A percentile compares a stretch with the other conserved stretches of the same genome.
Conservation (phyloP, 2,329 filamentous ascomycete genomes). For the Pseudogymnoascus sp. region DNA sequence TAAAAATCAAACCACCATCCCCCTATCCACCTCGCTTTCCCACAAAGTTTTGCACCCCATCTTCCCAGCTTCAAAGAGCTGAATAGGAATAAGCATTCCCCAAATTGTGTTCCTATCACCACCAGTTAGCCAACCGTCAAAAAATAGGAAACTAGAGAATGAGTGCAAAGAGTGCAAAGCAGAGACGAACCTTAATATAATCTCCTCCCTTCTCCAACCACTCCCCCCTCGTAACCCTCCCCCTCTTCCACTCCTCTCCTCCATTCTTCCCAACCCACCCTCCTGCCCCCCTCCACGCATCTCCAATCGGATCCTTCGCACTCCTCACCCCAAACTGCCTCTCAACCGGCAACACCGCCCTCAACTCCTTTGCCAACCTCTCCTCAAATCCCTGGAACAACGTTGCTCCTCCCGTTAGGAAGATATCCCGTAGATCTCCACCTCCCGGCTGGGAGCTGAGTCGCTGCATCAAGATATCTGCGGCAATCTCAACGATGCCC, state of each 20-base stretch:
- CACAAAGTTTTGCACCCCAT: no score
- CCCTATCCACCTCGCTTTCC: no score
- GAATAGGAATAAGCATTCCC: slow-evolving; percentile 46
- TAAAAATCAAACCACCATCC: not conserved
- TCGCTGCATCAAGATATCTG: slow-evolving; percentile 80
- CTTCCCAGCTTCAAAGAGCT: not conserved
- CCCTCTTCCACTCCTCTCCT: slow-evolving; percentile 48
- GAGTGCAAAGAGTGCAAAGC: not conserved
- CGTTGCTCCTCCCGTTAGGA: slow-evolving; percentile 89
- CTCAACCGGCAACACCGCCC: slow-evolving; percentile 62
- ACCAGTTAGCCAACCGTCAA: slow-evolving; percentile 9
- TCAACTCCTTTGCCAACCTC: slow-evolving; percentile 63
- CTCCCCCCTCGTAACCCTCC: slow-evolving; percentile 69
- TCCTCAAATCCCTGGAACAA: slow-evolving; percentile 83
- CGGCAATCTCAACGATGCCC: slow-evolving; percentile 83
- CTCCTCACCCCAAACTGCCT: slow-evolving; percentile 60
- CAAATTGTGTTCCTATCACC: slow-evolving; percentile 53
- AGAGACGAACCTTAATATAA: slow-evolving; percentile 67
- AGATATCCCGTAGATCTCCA: slow-evolving; percentile 69
- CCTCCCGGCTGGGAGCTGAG: slow-evolving; percentile 44
- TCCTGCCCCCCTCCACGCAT: slow-evolving; percentile 91
- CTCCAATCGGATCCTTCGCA: slow-evolving; percentile 68
- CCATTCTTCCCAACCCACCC: slow-evolving; percentile 58
- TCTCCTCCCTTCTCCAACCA: slow-evolving; percentile 88
- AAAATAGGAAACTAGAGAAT: not conserved